Conservation (phyloP, 2,329 filamentous ascomycete genomes). For the Venturia effusa region DNA sequence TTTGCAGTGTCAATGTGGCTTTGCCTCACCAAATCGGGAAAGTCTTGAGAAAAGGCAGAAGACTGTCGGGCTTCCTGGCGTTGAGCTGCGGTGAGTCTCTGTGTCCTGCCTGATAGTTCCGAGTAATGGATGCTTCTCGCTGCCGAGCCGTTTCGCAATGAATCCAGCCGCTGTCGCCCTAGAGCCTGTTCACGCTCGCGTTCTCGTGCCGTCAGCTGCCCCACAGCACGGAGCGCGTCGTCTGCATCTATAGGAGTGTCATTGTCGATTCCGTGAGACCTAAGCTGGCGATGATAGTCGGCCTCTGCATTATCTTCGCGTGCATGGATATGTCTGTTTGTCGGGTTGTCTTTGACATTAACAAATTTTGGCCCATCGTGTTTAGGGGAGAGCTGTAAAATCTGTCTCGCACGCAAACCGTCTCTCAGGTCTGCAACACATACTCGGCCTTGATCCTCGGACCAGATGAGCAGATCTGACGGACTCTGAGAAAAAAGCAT, state of each 20-base stretch:
- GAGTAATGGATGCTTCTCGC: slow-evolving; percentile 6
- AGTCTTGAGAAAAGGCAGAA: slow-evolving; percentile 8
- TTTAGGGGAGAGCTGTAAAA: slow-evolving; percentile 52
- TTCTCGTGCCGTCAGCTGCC: neutral
- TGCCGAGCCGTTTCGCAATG: neutral
- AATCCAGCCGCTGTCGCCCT: slow-evolving; percentile 4
- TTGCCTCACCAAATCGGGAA: slow-evolving; percentile 6
- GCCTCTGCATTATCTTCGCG: slow-evolving; percentile 20
- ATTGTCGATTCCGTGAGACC: slow-evolving; percentile 27
- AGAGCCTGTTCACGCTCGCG: neutral
- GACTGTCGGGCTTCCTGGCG: slow-evolving; percentile 4
- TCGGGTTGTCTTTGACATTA: slow-evolving; percentile 40
- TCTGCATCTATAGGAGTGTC: slow-evolving; percentile 3
- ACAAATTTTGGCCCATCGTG: slow-evolving; percentile 46
- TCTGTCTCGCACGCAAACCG: slow-evolving; percentile 56
- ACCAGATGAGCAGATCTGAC: slow-evolving; percentile 86
- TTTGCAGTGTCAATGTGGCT: neutral
- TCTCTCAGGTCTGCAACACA: slow-evolving; percentile 63
- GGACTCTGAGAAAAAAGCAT: slow-evolving; percentile 88
- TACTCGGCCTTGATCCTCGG: slow-evolving; percentile 71
- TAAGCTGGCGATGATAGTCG: slow-evolving; percentile 25
- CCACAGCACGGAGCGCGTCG: slow-evolving; percentile 5
- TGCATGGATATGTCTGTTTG: neutral
- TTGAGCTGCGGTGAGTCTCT: neutral
- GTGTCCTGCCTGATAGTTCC: neutral